Percentiles rank a stretch among this genome's conserved stretches.
Conservation (phyloP, 306 rosid species). For the Alnus rubra region DNA sequence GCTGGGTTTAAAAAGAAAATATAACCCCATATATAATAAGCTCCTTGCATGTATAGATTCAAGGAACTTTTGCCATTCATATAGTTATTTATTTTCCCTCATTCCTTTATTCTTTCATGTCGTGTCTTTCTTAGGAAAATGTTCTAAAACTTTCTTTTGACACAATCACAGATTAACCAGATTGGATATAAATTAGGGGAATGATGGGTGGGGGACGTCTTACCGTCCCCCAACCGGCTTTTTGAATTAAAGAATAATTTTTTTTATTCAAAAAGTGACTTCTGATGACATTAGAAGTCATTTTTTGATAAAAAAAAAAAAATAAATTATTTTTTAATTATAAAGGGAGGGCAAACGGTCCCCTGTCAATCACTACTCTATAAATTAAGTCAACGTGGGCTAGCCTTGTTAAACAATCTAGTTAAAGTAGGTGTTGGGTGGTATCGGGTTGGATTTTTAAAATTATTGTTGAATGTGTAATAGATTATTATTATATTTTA, state of each 20-base stretch:
- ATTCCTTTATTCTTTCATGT: constrained; percentile 1
- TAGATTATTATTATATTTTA: too few relatives aligned
- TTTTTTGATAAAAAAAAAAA: too few relatives aligned
- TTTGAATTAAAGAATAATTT: too few relatives aligned
- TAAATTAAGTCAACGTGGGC: background rate
- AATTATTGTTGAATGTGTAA: too few relatives aligned
- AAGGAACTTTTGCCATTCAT: background rate
- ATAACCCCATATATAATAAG: background rate
- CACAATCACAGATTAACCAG: background rate
- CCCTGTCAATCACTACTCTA: too few relatives aligned
- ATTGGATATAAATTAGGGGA: background rate
- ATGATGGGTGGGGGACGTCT: too few relatives aligned
- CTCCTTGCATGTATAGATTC: background rate
- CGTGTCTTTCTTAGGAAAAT: background rate
- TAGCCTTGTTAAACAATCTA: background rate
- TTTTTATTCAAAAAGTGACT: too few relatives aligned
- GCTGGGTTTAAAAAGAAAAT: background rate
- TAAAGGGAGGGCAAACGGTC: too few relatives aligned
- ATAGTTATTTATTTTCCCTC: background rate
- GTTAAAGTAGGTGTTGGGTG: background rate
- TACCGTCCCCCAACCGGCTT: too few relatives aligned
- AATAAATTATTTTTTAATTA: too few relatives aligned
- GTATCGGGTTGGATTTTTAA: too few relatives aligned
- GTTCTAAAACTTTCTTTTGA: background rate
- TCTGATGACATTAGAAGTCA: too few relatives aligned